phyloP scores from a whole-genome alignment of 176 grass and related monocot genomes.

The Saccharum spontaneum region DNA sequence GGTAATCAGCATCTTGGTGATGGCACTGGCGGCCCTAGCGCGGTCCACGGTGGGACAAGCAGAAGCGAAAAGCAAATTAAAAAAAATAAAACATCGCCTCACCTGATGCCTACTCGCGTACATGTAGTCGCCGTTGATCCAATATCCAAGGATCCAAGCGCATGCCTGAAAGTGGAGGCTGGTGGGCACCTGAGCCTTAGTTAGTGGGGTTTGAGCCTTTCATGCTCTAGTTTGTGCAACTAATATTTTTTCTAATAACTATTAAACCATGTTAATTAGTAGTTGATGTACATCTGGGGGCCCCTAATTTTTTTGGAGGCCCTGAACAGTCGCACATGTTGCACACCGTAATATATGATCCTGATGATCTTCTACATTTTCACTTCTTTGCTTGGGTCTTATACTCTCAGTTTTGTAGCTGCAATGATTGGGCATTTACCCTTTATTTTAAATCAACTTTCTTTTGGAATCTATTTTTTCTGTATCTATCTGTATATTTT shows the following conservation, averaged over 20 bases:
- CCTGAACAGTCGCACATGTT: neutral
- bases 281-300: neutral
- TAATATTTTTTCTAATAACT: neutral
- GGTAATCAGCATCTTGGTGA: neutral
- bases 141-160: neutral
- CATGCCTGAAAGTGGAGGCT: neutral
- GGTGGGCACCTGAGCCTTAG: neutral
- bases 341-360: neutral
- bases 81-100: neutral
- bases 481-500: constrained; percentile 25
- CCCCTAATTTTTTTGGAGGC: neutral
- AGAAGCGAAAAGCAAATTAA: neutral
- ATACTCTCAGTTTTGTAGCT: constrained; percentile 9
- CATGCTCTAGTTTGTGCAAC: neutral
- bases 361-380: constrained; percentile 4
- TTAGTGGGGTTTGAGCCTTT: neutral
- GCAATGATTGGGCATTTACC: neutral
- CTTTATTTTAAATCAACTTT: constrained; percentile 15
- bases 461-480: constrained; percentile 15
- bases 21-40: neutral
- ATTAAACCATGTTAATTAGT: neutral
- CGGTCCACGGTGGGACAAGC: neutral
- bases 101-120: neutral
- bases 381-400: neutral
- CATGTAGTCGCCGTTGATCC: neutral